phyloP scores from a whole-genome alignment of 768 basidiomycete genomes.

The Suillus fuscotomentosus region DNA sequence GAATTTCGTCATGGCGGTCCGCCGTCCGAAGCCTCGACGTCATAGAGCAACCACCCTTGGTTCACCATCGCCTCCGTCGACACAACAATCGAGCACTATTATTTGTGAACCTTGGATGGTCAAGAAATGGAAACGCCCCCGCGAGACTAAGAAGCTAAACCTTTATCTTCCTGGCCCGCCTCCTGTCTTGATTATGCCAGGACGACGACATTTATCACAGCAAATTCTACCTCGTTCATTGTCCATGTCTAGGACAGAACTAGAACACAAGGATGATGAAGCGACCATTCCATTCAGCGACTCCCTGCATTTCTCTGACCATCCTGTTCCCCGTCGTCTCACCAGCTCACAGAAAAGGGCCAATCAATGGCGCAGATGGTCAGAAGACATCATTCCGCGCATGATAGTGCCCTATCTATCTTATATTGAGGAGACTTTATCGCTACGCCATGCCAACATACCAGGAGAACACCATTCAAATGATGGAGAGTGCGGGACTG shows the following conservation, averaged over 20 bases:
- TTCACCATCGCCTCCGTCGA: not conserved
- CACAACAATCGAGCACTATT: not conserved
- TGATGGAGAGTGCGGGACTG: not conserved
- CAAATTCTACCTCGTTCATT: not conserved
- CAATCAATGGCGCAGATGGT: conserved; percentile 2
- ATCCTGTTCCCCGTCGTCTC: not conserved
- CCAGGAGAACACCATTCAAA: not conserved
- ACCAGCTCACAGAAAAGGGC: conserved; percentile 1
- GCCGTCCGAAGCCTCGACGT: not conserved
- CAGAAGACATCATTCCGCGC: not conserved
- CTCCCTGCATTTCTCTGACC: not conserved
- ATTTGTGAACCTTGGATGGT: not conserved
- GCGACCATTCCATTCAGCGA: not conserved
- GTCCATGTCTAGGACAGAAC: not conserved
- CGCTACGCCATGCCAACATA: not conserved
- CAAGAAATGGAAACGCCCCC: not conserved
- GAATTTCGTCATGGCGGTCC: not conserved
- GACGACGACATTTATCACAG: conserved; percentile 1
- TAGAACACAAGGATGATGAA: not conserved
- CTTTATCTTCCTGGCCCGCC: conserved; percentile 2
- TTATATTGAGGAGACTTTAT: not conserved
- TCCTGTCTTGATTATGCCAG: conserved; percentile 2
- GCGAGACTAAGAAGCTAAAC: not conserved
- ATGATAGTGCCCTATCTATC: conserved; percentile 4
- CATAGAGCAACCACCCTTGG: not conserved